Conservation (phyloP, 768 basidiomycete genomes). For the Hemileccinum impolitum region DNA sequence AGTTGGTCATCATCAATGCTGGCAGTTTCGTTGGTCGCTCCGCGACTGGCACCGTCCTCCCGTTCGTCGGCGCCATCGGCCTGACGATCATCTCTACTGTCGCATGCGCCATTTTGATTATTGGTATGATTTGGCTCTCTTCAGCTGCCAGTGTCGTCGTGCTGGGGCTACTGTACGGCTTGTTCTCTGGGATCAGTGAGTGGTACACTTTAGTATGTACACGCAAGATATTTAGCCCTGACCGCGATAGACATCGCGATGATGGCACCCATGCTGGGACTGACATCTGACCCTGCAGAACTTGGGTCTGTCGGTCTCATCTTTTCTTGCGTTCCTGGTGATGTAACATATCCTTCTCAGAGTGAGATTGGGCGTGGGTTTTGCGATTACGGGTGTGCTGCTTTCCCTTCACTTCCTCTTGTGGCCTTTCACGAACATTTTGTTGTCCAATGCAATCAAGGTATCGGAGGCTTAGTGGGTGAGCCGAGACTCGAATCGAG, state of each 20-base stretch:
- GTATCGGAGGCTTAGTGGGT: slow-evolving; percentile 23
- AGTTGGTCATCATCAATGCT: slow-evolving; percentile 45
- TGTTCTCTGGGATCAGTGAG: slow-evolving; percentile 47
- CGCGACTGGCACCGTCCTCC: slow-evolving; percentile 38
- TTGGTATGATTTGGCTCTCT: slow-evolving; percentile 42
- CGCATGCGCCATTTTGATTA: slow-evolving; percentile 37
- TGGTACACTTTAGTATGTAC: neutral
- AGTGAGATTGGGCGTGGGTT: slow-evolving; percentile 45
- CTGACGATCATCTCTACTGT: slow-evolving; percentile 35
- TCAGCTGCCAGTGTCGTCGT: slow-evolving; percentile 36
- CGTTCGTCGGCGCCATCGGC: slow-evolving; percentile 42
- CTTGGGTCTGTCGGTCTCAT: slow-evolving; percentile 38
- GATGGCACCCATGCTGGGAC: slow-evolving; percentile 43
- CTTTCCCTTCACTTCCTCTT: neutral
- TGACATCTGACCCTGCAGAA: slow-evolving; percentile 47
- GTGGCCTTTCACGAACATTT: neutral
- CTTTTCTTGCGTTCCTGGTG: neutral
- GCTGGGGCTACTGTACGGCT: slow-evolving; percentile 45
- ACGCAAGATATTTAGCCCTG: neutral
- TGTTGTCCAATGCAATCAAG: slow-evolving; percentile 9
- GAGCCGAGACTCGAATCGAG: neutral
- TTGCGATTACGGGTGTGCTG: slow-evolving; percentile 38
- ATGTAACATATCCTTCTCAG: slow-evolving; percentile 6
- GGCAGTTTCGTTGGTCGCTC: slow-evolving; percentile 47
- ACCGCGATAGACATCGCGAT: slow-evolving; percentile 32